Evolutionary conservation across 163 green algal genomes (phyloP).

Genomic region (Scenedesmus sp.): DNA sequence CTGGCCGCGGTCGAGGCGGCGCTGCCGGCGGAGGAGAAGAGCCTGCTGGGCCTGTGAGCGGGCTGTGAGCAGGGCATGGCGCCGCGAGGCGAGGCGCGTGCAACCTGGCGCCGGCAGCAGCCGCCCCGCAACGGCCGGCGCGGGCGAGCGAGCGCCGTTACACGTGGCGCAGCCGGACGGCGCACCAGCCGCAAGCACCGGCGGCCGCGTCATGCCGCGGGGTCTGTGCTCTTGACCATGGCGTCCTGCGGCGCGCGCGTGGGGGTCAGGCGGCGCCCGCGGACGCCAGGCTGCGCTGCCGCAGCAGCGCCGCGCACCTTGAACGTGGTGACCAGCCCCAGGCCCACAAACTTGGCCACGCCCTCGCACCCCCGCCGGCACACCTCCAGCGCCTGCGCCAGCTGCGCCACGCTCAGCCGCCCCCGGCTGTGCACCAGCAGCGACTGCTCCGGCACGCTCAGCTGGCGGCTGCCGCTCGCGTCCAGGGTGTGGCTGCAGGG

Average conservation of each 20-base stretch:
- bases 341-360: slow-evolving; percentile 44
- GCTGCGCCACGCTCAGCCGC: slow-evolving; percentile 13
- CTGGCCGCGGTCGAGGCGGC: slow-evolving; percentile 37
- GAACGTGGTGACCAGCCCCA: slow-evolving; percentile 41
- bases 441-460: slow-evolving; percentile 12
- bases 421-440: slow-evolving; percentile 42
- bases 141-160: no score
- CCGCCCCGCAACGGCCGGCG: no score
- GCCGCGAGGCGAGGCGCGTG: no score
- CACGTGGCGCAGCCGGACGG: no score
- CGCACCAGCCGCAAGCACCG: no score
- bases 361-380: slow-evolving; percentile 36
- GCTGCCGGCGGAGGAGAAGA: slow-evolving; percentile 35
- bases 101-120: no score
- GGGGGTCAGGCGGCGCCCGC: background rate
- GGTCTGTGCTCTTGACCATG: slow-evolving; percentile 27
- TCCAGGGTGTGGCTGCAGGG: background rate
- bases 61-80: no score
- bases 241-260: slow-evolving; percentile 17
- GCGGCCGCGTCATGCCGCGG: background rate
- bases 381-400: slow-evolving; percentile 35
- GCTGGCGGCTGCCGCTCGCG: background rate
- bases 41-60: slow-evolving; percentile 35
- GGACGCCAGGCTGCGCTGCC: background rate
- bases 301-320: background rate